Evolutionary conservation across 345 rosid genomes (phyloP).

Genomic region (Corchorus capsularis): DNA sequence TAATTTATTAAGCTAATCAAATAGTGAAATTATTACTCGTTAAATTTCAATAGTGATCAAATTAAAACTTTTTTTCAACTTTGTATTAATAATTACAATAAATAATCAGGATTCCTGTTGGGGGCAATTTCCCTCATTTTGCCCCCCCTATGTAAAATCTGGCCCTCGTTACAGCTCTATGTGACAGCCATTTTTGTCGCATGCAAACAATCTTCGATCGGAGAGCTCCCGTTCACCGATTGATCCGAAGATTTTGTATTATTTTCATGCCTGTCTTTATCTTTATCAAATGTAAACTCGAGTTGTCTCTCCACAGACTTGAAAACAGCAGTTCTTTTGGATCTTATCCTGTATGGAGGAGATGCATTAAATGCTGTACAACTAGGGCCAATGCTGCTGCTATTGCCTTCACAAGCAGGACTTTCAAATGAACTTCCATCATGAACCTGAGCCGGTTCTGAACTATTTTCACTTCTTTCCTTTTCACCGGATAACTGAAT

Average conservation of each 20-base stretch:
- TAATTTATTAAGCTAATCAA: too few relatives aligned
- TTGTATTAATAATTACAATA: too few relatives aligned
- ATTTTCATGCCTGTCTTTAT: conserved; percentile 40
- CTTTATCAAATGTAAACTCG: conserved; percentile 63
- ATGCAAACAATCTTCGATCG: conserved; percentile 38
- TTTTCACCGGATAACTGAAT: conserved; percentile 29
- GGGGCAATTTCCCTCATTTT: too few relatives aligned
- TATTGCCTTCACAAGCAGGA: conserved; percentile 41
- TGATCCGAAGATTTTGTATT: conserved; percentile 42
- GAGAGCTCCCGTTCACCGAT: conserved; percentile 34
- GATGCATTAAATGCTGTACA: conserved; percentile 70
- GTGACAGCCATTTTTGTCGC: conserved; percentile 38
- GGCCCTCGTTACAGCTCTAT: conserved; percentile 25
- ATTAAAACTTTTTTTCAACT: too few relatives aligned
- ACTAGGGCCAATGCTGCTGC: conserved; percentile 34
- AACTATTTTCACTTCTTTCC: conserved; percentile 33
- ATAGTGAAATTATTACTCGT: too few relatives aligned
- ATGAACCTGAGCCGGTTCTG: conserved; percentile 33
- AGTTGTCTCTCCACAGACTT: conserved; percentile 92
- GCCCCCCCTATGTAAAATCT: too few relatives aligned
- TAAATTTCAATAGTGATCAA: too few relatives aligned
- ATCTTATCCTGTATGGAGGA: conserved; percentile 85
- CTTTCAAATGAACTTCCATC: conserved; percentile 37
- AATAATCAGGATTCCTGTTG: too few relatives aligned
- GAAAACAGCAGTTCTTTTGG: conserved; percentile 71